A percentile compares a stretch with the other conserved stretches of the same genome.
These are phyloP conservation scores for Aspergillus nidulans DNA, from an alignment of 495 filamentous ascomycete species.

Conservation along the genomic window DNA sequence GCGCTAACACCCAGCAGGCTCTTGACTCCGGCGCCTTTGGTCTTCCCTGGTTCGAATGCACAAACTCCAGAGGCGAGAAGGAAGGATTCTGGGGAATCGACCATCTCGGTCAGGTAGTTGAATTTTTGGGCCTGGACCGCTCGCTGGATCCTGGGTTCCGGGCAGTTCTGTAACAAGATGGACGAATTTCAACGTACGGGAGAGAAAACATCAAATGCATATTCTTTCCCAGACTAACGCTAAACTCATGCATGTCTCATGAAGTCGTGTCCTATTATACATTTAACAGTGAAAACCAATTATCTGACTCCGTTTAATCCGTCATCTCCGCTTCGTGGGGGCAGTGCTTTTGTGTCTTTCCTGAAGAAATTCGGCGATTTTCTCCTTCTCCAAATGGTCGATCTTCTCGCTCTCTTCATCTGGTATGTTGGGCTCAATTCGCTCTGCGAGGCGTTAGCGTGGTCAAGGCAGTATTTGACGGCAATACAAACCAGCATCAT, in stretches of 20 bases:
- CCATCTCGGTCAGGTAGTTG: slow-evolving; percentile 59
- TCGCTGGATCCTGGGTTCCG: slow-evolving; percentile 27
- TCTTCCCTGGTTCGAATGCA: slow-evolving; percentile 66
- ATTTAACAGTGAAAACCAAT: background rate
- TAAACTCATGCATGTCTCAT: background rate
- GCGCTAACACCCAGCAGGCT: slow-evolving; percentile 52
- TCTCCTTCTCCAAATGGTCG: slow-evolving; percentile 27
- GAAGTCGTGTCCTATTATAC: background rate
- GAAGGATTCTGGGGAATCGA: slow-evolving; percentile 70
- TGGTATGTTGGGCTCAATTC: background rate
- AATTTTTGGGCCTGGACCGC: slow-evolving; percentile 55
- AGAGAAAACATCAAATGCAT: background rate
- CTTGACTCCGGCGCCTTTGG: slow-evolving; percentile 65
- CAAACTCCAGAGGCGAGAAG: slow-evolving; percentile 52
- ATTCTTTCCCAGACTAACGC: background rate
- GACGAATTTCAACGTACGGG: background rate
- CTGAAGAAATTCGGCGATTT: slow-evolving; percentile 29
- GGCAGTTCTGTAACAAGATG: slow-evolving; percentile 20
- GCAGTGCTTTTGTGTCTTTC: slow-evolving; percentile 26
- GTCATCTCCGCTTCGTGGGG: background rate
- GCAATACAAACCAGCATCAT: background rate
- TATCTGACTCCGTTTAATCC: background rate
- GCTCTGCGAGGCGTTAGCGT: background rate
- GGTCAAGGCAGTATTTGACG: background rate
- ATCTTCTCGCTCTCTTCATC: slow-evolving; percentile 16